Base-by-base conservation (phyloP, 1,284 basidiomycete genomes). In the Mixia osmundae region DNA sequence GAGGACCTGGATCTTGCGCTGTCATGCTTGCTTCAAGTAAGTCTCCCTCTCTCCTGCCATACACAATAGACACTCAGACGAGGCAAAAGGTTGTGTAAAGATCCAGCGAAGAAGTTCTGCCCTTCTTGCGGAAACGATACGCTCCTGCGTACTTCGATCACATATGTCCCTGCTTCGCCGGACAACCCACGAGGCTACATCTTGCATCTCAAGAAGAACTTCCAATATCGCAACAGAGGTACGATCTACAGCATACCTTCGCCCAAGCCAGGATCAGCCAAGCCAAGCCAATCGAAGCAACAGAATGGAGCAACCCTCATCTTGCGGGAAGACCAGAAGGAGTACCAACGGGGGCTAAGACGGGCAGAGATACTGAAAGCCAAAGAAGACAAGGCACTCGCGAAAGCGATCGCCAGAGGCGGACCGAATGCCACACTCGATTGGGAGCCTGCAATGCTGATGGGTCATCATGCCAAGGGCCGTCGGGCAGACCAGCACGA, bases 1-100 rank as follows among this genome's bases (percentile, higher is more conserved):
- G 22, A 85, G 89, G 60, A 94, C 73, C 44, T 97, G 83, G 79
- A 82, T 95, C 1, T 60, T 97, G 45, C 63, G 91, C 40, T 99
- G 91, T 58, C 91, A 99, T 60, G 91, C 85, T 12, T 99, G 91
- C 60, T 95, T 87, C 69, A 95, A 95, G 85, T 94, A 52, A 58
- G 80, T 65, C 15, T 14, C 25, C 14, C 5, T 34, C 19, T 19
- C 29, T 26, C 19, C 5, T 39, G 24, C 30, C 36, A 41, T 27
- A 48, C 35, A 29, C 33, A 30, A n/a, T 25, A 11, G 23, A 3
- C 14, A n/a, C 23, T 24, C 11, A 16, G 25, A 18, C 20, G 32
- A 8, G 19, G 15, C 18, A 9, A 10, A 51, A 94, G 87, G 58
- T 71, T 94, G 44, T 97, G 89, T 63, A 94, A 89, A 62, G 87